Evolutionary conservation across 495 filamentous ascomycete species (phyloP), one percentile per base, ranked within the genome.

Genomic region (Penicillium bovifimosum): DNA sequence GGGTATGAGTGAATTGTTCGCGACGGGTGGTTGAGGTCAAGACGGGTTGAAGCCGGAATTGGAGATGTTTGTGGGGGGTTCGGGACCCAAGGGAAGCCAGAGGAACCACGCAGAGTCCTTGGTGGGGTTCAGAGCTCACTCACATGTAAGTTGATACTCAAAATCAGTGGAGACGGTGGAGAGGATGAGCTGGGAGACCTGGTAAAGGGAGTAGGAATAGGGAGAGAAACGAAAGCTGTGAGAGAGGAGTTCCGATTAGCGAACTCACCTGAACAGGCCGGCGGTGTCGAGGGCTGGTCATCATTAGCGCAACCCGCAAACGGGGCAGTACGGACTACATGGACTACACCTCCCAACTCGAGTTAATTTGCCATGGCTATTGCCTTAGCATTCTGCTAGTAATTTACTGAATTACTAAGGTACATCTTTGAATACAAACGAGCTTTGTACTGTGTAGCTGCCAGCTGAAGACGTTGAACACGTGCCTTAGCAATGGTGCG

Each of bases 51-150:
- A 52, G 41, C 52, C 54, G 60, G 55, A 66, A 59, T 66, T 63
- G 63, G 58, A 61, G 61, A 56, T 54, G 54, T 62, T 54, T 63
- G 63, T 60, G 58, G 63, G 58, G 63, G 60, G 63, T 56, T 47
- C 33, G 45, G 45, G 38, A 51, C 35, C 48, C 29, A 53, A 34
- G 50, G 50, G 60, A 58, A 63, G 52, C 50, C 38, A 38, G 55
- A 42, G 57, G 56, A 61, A 65, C 47, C 54, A 17, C 52, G 40
- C 18, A 60, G 52, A 65, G 41, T 39, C 27, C 40, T 40, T 13
- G 13, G 29, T 26, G 24, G 28, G 31, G 14, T 27, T 44, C 41
- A 45, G 32, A 42, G 43, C 31, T 49, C 18, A 65, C 62, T 63
- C 57, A 65, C 62, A 58, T 49, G 52, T 47, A 36, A 53, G 27